Conservation (phyloP, 306 rosid species). For the Cucumis cinereus region DNA sequence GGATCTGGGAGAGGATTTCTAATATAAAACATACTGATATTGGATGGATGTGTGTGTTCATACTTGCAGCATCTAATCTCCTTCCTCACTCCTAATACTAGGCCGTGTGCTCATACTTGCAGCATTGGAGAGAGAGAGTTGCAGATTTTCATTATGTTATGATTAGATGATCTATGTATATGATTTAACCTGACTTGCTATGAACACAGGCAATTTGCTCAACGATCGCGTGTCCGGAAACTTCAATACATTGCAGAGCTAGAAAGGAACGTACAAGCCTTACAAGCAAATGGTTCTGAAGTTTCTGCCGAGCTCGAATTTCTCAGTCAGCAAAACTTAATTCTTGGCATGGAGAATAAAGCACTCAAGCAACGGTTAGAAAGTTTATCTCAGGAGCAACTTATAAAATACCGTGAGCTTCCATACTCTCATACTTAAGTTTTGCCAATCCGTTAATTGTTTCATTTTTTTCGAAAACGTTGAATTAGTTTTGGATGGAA, state of each 20-base stretch:
- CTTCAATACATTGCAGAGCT: slow-evolving; percentile 73
- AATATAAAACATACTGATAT: background rate
- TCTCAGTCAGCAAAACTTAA: slow-evolving; percentile 59
- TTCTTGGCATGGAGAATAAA: slow-evolving; percentile 68
- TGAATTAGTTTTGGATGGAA: background rate
- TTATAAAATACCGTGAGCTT: slow-evolving; percentile 55
- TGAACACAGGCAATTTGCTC: slow-evolving; percentile 61
- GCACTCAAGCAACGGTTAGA: slow-evolving; percentile 62
- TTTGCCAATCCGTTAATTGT: background rate
- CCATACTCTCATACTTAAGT: background rate
- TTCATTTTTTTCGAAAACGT: background rate
- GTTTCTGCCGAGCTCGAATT: slow-evolving; percentile 65
- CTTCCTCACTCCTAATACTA: too few species aligned
- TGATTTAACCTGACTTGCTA: slow-evolving; percentile 12
- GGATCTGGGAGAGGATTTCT: background rate
- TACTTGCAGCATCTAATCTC: too few species aligned
- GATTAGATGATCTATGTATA: background rate
- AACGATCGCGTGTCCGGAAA: slow-evolving; percentile 67
- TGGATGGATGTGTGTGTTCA: background rate
- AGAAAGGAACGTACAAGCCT: slow-evolving; percentile 57
- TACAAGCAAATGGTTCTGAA: slow-evolving; percentile 62
- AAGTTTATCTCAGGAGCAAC: slow-evolving; percentile 57
- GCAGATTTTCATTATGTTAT: background rate
- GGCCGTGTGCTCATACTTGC: too few species aligned
- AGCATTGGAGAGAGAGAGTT: background rate